Base-by-base conservation (phyloP, 352 stramenopile species). In the Plasmopara halstedii region DNA sequence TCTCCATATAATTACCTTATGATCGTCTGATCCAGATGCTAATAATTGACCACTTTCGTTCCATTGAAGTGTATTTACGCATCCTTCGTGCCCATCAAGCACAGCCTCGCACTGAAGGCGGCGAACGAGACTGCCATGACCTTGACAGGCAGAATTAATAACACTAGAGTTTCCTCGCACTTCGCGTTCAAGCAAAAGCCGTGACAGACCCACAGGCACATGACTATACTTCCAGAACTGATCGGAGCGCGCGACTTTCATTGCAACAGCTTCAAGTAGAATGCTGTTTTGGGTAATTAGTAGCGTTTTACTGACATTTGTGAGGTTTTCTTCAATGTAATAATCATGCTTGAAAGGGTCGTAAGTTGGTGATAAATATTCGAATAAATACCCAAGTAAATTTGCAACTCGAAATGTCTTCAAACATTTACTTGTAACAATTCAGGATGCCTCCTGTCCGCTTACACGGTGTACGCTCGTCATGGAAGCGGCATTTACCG, bases 41-140 rank as follows among this genome's bases (percentile, higher is more conserved):
- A 95, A 47, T 15, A 87, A 31, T 13, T 56, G 66, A 4, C 84
- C 84, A 4, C 32, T 70, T 19, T 69, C 63, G 41, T 87, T 93
- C 84, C 84, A 95, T 20, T 77, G 65, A 41, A 95, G 47, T 42
- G 86, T 82, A 57, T 95, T 95, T 20, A 95, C 84, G 58, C 84
- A 95, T 10, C 80, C 84, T 2, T 38, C 19, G 46, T 92, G 80
- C 15, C 67, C 75, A 0, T 59, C 45, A 20, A 92, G 66, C 39
- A 70, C 67, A 2, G 58, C 58, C 40, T 86, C 71, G 31, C 73
- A 74, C 15, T 56, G 62, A 13, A 92, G 58, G 0, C 77, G 79
- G 11, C 64, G 64, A 25, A 91, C 62, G 11, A 91, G 51, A 21
- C 61, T 69, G 19, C 50, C 65, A 55, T 91, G 79, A 37, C 68